Base-by-base conservation (phyloP, 805 yeast genomes). In the Torulaspora franciscae region DNA sequence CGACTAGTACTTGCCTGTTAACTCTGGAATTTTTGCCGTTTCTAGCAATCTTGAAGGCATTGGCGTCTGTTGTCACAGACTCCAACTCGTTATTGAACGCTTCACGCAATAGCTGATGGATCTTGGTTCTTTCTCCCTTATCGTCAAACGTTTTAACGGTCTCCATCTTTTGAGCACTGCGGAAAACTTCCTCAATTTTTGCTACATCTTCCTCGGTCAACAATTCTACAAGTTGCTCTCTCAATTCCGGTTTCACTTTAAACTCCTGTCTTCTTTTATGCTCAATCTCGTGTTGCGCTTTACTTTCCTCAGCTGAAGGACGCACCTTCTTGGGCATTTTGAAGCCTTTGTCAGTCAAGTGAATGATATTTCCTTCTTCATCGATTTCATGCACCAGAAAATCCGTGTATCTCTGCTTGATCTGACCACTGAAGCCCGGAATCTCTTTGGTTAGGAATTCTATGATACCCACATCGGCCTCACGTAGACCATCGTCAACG, bases 401-500 rank as follows among this genome's bases (percentile, higher is more conserved):
- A 62, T 93, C 99, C 9, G 95, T 83, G 66, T 89, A 90, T 49
- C 96, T 72, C 59, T 86, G 95, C 64, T 93, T 93, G 56, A 93
- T 71, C 10, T 76, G 73, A 2, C 98, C 99, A 13, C 64, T 62
- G 51, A 93, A 87, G 3, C 96, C 95, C 7, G 71, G 64, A 22
- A 71, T 56, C 4, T 69, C 73, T 2, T 71, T 61, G 38, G 79
- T 77, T 28, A 88, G 66, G 56, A 70, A 90, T 41, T 78, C 77
- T 1, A 87, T 80, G 51, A 93, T 91, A 5, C 99, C 99, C 7
- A 93, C 99, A 62, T 89, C 95, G 2, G 52, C 29, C 60, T 90
- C 96, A 42, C 73, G 75, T 38, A 84, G 75, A 7, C 84, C 81
- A 30, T 43, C 45, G 23, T 47, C 53, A 7, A 27, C 39, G 13